Base-by-base conservation (phyloP, 1,284 basidiomycete genomes). In the Gomphus sp. region DNA sequence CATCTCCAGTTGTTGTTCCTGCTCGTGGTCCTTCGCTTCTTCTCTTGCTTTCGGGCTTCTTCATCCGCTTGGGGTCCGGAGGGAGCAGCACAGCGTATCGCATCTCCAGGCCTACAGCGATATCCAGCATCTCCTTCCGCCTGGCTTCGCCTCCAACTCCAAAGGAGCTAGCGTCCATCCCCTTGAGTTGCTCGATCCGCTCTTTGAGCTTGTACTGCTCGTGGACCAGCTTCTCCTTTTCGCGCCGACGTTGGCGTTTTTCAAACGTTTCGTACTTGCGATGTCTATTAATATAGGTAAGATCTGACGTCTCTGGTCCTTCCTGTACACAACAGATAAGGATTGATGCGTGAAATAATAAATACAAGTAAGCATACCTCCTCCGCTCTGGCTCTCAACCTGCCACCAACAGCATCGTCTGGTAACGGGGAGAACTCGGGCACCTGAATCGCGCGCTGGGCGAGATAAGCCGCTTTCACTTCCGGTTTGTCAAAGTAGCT, bases 181-280 rank as follows among this genome's bases (percentile, higher is more conserved):
- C 77, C 62, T 80, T 82, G 60, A 96, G 76, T 67, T 93, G 85
- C 50, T 95, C 92, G 63, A 95, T 89, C 37, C 93, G 82, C 66
- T 91, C 84, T 66, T 88, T 87, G 66, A 97, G 82, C 70, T 93
- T 94, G 74, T 93, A 91, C 63, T 93, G 90, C 67, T 93, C 91
- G 63, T 92, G 87, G 69, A 89, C 85, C 61, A 97, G 80, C 67
- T 92, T 91, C 70, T 95, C 93, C 70, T 91, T 90, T 72, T 96
- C 93, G 58, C 91, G 81, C 45, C 91, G 75, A 3, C 91, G 84
- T 68, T 89, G 85, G 11, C 90, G 81, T 69, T 91, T 91, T 71
- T 96, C 93, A 60, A 91, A 86, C 16, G 80, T 81, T 69, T 95
- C 93, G 69, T 89, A 92, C 68, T 90, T 91, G 59, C 85, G 81